Conservation (phyloP, 139 green algal species). For the Closterium sp. region DNA sequence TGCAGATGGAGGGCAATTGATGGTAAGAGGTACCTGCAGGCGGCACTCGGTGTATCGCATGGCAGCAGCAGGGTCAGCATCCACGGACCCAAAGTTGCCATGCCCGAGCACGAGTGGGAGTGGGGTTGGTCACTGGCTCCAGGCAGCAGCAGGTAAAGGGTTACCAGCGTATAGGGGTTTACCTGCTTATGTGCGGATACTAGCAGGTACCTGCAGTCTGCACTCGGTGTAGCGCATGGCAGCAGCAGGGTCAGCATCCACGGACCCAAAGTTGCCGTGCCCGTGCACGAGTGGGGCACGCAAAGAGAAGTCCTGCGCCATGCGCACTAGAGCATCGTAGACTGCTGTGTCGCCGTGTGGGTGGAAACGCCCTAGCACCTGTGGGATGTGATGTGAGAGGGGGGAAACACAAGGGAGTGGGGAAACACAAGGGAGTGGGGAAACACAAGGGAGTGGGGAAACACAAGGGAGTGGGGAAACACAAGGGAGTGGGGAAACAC, state of each 20-base stretch:
- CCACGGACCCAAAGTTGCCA: too few relatives aligned
- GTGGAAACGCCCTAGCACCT: slow-evolving; percentile 96
- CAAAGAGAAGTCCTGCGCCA: slow-evolving; percentile 83
- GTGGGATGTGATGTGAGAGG: slow-evolving; percentile 34
- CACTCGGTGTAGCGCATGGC: slow-evolving; percentile 92
- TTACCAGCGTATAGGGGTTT: not conserved
- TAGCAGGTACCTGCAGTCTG: slow-evolving; percentile 39
- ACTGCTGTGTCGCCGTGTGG: slow-evolving; percentile 76
- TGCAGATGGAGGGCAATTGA: too few relatives aligned
- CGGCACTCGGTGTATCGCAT: slow-evolving; percentile 90
- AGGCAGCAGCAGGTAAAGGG: too few relatives aligned
- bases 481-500: too few relatives aligned
- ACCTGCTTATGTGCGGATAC: not conserved
- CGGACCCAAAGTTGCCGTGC: slow-evolving; percentile 96
- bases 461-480: too few relatives aligned
- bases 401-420: not conserved
- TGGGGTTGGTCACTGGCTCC: too few relatives aligned
- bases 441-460: too few relatives aligned
- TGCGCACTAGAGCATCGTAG: slow-evolving; percentile 67
- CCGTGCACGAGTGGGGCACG: slow-evolving; percentile 77
- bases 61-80: slow-evolving; percentile 73
- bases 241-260: slow-evolving; percentile 92
- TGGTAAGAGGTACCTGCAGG: too few relatives aligned
- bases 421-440: not conserved
- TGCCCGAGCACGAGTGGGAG: slow-evolving; percentile 48